Conservation (phyloP, 192 early-diverging fungal genomes). For the Gamsiella multidivaricata region DNA sequence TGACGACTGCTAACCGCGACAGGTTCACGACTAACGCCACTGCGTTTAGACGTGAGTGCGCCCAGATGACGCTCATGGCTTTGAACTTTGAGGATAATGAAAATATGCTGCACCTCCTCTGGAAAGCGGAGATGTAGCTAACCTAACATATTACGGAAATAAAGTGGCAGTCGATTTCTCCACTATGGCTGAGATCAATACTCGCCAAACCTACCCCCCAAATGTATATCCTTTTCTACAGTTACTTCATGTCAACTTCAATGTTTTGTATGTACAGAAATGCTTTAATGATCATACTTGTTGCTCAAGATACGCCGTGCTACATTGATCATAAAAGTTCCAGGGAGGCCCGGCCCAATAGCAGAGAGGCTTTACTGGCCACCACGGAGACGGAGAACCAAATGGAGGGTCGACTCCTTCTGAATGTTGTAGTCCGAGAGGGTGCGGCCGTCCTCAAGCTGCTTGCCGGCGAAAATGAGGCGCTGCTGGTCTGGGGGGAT, state of each 20-base stretch:
- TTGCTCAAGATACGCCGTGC: too few relatives aligned
- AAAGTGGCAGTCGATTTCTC: too few relatives aligned
- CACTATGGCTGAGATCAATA: too few relatives aligned
- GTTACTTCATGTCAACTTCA: too few relatives aligned
- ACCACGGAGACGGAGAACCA: conserved; percentile 86
- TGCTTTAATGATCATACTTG: conserved; percentile 8
- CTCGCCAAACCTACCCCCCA: too few relatives aligned
- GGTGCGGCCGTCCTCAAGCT: conserved; percentile 81
- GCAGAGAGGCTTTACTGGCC: conserved; percentile 53
- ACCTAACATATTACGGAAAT: neutral
- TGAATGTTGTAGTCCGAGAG: conserved; percentile 86
- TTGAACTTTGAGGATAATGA: conserved; percentile 5
- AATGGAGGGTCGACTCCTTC: conserved; percentile 84
- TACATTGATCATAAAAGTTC: too few relatives aligned
- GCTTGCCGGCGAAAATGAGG: conserved; percentile 86
- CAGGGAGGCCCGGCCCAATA: neutral
- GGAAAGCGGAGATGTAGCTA: too few relatives aligned
- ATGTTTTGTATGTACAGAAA: too few relatives aligned
- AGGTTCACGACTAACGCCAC: conserved; percentile 72
- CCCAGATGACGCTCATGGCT: conserved; percentile 38
- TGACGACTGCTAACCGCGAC: conserved; percentile 69
- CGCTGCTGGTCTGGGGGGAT: conserved; percentile 87
- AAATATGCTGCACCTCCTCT: neutral
- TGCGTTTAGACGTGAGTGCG: conserved; percentile 58
- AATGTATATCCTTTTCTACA: too few relatives aligned